Base-by-base conservation (phyloP, 164 flowering plant genomes). In the Chloranthus sessilifolius region DNA sequence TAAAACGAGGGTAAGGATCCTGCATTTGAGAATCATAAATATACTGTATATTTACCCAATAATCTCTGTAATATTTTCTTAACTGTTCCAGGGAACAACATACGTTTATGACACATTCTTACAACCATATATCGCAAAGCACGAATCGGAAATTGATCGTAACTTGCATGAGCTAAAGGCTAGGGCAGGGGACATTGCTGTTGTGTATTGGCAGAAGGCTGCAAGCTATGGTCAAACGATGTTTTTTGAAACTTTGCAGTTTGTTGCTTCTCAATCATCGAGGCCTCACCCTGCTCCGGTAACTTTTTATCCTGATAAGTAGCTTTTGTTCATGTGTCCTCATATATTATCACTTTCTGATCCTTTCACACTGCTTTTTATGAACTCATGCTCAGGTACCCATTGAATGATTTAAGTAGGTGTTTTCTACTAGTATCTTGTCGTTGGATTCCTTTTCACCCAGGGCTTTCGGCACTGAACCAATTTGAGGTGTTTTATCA, bases 101-200 rank as follows among this genome's bases (percentile, higher is more conserved):
- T 92, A 84, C 63, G 88, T 94, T 11, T 94, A 94, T 65, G 85
- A 81, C 59, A 75, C 95, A n/a, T 88, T 89, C 76, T 82, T 92
- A 54, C 77, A 64, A 47, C 99, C 97, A 44, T 84, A 81, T 60
- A 56, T 89, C 52, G 69, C 86, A 45, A 84, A 83, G 75, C 99
- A 94, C 65, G 97, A 94, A 61, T 71, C 77, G 43, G 96, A 89
- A 25, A 94, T 94, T 53, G 97, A 94, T 69, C 91, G 85, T 5
- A 87, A 72, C 65, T 69, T 94, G 79, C 53, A 72, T 64, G 96
- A 94, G 53, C 53, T 89, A 54, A 86, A 75, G 66, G 72, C 82
- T 6, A 76, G 92, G 66, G 96, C 92, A 43, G 90, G 92, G 25
- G 88, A 94, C 74, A 69, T 86, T 60, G 78, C 74, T 16, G 56